Percentiles rank a stretch among this genome's conserved stretches.
These are phyloP conservation scores for Trametes coccinea DNA, from an alignment of 768 basidiomycete genomes.

Conservation along the genomic window DNA sequence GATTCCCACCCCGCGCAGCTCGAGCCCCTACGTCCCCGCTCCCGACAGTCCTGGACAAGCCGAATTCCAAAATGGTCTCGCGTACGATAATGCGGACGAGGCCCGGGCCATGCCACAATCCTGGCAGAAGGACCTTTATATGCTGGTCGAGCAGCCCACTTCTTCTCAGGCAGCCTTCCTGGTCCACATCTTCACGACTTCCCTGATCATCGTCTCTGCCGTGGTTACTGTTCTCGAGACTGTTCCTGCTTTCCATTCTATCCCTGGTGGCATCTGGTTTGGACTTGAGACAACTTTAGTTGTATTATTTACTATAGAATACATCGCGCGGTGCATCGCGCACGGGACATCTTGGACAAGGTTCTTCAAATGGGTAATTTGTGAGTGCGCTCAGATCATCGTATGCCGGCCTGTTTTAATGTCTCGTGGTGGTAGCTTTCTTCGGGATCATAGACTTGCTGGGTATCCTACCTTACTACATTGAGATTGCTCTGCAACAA, in stretches of 20 bases:
- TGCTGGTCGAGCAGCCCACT: conserved; percentile 78
- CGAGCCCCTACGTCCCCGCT: conserved; percentile 10
- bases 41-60: conserved; percentile 7
- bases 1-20: background rate
- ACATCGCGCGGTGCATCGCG: conserved; percentile 68
- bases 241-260: conserved; percentile 71
- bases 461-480: conserved; percentile 86
- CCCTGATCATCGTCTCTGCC: conserved; percentile 72
- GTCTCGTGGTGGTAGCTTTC: conserved; percentile 49
- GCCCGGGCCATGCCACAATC: conserved; percentile 33
- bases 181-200: conserved; percentile 69
- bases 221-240: conserved; percentile 79
- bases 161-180: conserved; percentile 76
- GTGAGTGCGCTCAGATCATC: conserved; percentile 40
- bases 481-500: conserved; percentile 79
- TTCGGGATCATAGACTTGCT: conserved; percentile 85
- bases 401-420: background rate
- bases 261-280: conserved; percentile 75
- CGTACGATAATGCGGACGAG: conserved; percentile 23
- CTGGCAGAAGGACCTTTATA: conserved; percentile 68
- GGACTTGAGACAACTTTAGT: conserved; percentile 86
- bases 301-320: conserved; percentile 85
- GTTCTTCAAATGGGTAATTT: conserved; percentile 65
- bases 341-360: conserved; percentile 69
- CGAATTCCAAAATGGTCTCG: conserved; percentile 13